Conservation (phyloP, 176 grass and related monocot species). For the Musa acuminata region DNA sequence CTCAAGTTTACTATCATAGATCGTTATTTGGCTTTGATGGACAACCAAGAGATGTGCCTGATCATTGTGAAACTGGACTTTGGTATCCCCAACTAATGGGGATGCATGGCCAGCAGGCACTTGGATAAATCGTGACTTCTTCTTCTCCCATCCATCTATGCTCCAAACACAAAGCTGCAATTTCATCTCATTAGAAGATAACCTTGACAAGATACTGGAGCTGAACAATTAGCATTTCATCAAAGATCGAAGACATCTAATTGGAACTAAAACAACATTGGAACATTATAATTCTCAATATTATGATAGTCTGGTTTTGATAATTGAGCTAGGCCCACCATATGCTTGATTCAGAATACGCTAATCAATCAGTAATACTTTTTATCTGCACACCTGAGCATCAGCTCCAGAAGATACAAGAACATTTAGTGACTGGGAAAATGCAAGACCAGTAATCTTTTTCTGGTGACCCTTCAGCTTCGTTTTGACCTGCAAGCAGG, state of each 20-base stretch:
- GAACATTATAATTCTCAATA: neutral
- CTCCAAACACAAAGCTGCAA: constrained; percentile 86
- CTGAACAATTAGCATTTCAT: neutral
- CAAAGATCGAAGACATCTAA: neutral
- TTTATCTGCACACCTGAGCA: constrained; percentile 59
- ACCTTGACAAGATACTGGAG: neutral
- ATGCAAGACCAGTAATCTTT: constrained; percentile 91
- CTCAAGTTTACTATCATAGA: constrained; percentile 88
- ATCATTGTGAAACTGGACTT: constrained; percentile 97
- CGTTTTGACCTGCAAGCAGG: constrained; percentile 56
- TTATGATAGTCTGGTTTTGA: neutral
- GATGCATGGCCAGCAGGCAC: constrained; percentile 39
- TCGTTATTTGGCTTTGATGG: constrained; percentile 83
- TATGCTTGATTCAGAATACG: constrained; percentile 28
- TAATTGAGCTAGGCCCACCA: neutral
- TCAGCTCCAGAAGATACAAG: constrained; percentile 94
- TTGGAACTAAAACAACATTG: neutral
- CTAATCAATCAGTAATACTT: neutral
- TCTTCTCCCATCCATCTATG: constrained; percentile 98
- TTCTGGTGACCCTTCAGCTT: constrained; percentile 97
- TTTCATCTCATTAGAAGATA: neutral
- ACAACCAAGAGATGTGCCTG: constrained; percentile 85
- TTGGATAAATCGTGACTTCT: constrained; percentile 84
- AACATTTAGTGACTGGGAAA: constrained; percentile 83
- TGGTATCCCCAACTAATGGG: constrained; percentile 78